Conservation (phyloP, 1,284 basidiomycete species). For the Trametes pubescens region DNA sequence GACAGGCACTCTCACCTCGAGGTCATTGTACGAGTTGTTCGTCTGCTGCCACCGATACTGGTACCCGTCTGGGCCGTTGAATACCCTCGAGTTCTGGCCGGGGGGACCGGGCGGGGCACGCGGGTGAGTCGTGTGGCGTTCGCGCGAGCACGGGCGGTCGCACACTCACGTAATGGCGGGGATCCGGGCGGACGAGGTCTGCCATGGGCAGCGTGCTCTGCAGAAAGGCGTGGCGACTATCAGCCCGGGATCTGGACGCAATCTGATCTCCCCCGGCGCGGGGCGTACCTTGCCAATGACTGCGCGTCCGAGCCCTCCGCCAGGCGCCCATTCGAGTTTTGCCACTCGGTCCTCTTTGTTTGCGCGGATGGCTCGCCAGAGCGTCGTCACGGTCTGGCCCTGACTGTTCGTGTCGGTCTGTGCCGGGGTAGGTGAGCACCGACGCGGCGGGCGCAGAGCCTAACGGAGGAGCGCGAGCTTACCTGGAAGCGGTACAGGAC, state of each 20-base stretch:
- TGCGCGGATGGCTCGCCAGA: conserved; percentile 77
- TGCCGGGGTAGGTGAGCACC: conserved; percentile 34
- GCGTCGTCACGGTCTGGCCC: conserved; percentile 75
- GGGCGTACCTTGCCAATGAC: conserved; percentile 77
- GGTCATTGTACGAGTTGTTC: conserved; percentile 58
- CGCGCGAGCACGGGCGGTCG: conserved; percentile 21
- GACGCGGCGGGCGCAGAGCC: conserved; percentile 24
- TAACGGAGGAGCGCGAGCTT: conserved; percentile 34
- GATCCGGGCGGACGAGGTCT: conserved; percentile 75
- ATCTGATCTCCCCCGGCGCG: conserved; percentile 31
- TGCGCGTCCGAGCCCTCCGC: conserved; percentile 81
- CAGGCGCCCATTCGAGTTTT: conserved; percentile 83
- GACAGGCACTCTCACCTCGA: conserved; percentile 59
- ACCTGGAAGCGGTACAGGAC: conserved; percentile 84
- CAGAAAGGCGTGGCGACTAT: conserved; percentile 26
- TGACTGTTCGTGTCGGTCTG: conserved; percentile 70
- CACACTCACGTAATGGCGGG: conserved; percentile 46
- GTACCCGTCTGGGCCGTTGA: conserved; percentile 82
- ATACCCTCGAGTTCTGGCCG: conserved; percentile 61
- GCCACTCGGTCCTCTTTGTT: conserved; percentile 86
- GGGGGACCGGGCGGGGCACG: conserved; percentile 18
- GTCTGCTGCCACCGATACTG: conserved; percentile 80
- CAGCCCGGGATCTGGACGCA: conserved; percentile 32
- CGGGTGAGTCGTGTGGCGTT: conserved; percentile 24
- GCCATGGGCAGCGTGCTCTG: conserved; percentile 82